A percentile compares a stretch with the other conserved stretches of the same genome.
phyloP scores from a whole-genome alignment of 257 asterid species.

The Asclepias syriaca region DNA sequence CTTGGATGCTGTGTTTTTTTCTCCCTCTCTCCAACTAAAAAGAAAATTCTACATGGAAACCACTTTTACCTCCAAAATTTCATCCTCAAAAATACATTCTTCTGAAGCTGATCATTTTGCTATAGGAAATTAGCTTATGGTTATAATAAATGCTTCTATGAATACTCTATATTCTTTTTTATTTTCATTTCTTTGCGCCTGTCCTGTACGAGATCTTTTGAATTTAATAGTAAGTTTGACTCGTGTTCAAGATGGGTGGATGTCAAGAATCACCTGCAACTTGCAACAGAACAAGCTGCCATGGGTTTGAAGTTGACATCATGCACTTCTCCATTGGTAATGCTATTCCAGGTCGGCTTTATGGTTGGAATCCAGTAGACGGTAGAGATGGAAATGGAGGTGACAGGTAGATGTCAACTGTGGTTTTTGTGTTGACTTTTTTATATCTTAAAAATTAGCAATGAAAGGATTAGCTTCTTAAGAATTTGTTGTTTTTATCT shows the following conservation, averaged over 20 bases:
- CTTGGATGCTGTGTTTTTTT: not conserved
- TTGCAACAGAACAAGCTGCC: slow-evolving; percentile 64
- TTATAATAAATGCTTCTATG: not conserved
- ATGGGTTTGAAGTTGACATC: slow-evolving; percentile 81
- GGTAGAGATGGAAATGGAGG: slow-evolving; percentile 42
- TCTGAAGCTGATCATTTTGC: slow-evolving; percentile 2
- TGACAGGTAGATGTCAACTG: slow-evolving; percentile 38
- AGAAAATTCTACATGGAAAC: not conserved
- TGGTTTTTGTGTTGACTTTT: not conserved
- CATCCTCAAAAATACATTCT: not conserved
- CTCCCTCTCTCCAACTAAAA: not conserved
- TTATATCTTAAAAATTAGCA: not conserved
- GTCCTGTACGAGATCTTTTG: slow-evolving; percentile 7
- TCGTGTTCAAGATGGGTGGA: slow-evolving; percentile 74
- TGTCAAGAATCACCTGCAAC: slow-evolving; percentile 62
- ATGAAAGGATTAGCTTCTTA: not conserved
- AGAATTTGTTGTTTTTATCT: slow-evolving; percentile 7
- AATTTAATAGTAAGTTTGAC: slow-evolving; percentile 19
- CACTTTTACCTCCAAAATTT: not conserved
- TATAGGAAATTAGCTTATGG: not conserved
- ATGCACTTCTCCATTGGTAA: slow-evolving; percentile 84
- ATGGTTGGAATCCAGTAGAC: slow-evolving; percentile 49
- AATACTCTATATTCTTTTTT: slow-evolving; percentile 3
- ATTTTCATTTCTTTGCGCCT: not conserved
- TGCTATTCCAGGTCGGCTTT: slow-evolving; percentile 86